Conservation (phyloP, 805 yeast species). For the Blastobotrys parvus region DNA sequence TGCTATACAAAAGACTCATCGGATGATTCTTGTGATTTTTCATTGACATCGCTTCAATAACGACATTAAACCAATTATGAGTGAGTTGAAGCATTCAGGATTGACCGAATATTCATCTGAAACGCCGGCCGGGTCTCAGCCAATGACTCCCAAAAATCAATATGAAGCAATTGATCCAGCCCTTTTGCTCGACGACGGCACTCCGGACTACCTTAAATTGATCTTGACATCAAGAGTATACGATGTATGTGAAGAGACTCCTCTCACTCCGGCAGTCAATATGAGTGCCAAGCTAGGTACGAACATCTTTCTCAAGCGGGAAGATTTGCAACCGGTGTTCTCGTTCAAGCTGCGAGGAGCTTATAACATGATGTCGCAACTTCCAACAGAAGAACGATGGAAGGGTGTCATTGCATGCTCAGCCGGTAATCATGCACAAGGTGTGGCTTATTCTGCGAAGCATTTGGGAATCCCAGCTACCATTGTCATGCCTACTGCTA, state of each 20-base stretch:
- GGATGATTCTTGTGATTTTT: too few species aligned
- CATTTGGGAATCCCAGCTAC: slow-evolving; percentile 85
- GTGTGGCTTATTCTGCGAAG: slow-evolving; percentile 89
- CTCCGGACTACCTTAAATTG: slow-evolving; percentile 87
- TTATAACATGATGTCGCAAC: slow-evolving; percentile 89
- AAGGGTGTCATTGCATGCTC: slow-evolving; percentile 95
- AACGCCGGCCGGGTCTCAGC: slow-evolving; percentile 1
- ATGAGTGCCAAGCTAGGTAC: slow-evolving; percentile 70
- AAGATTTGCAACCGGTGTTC: slow-evolving; percentile 89
- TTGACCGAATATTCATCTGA: slow-evolving; percentile 7
- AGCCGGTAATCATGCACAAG: slow-evolving; percentile 99
- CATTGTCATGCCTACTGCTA: slow-evolving; percentile 95
- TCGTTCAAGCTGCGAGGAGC: slow-evolving; percentile 97
- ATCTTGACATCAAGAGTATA: slow-evolving; percentile 89
- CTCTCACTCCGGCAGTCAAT: slow-evolving; percentile 66
- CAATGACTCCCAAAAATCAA: neutral
- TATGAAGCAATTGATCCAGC: slow-evolving; percentile 7
- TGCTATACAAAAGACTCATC: too few species aligned
- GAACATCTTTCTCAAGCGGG: slow-evolving; percentile 75
- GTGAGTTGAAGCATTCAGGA: slow-evolving; percentile 5
- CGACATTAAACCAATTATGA: neutral
- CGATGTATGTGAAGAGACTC: slow-evolving; percentile 89
- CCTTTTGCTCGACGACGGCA: slow-evolving; percentile 13
- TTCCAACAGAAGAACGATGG: slow-evolving; percentile 48
- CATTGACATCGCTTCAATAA: too few species aligned